Percentiles rank a stretch among this genome's conserved stretches.
Conservation (phyloP, 2,329 filamentous ascomycete species). For the Shiraia sp. region DNA sequence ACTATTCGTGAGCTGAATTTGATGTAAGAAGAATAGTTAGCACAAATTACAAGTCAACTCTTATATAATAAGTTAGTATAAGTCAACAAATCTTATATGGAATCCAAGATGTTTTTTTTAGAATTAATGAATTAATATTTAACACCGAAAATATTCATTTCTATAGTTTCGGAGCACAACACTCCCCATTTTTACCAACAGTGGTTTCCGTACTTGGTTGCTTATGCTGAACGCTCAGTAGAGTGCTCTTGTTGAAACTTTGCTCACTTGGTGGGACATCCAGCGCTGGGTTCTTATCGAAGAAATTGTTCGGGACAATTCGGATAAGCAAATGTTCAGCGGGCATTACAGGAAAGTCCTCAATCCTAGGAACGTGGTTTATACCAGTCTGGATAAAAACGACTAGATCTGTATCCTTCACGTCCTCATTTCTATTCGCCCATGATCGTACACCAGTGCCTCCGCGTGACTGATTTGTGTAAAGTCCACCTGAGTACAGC, state of each 20-base stretch:
- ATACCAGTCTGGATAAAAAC: constrained; percentile 62
- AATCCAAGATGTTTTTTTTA: too few species aligned
- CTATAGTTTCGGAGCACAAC: constrained; percentile 42
- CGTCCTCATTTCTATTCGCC: constrained; percentile 57
- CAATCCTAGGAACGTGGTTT: constrained; percentile 59
- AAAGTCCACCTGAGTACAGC: constrained; percentile 62
- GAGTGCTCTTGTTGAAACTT: constrained; percentile 49
- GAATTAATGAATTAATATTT: too few species aligned
- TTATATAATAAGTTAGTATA: too few species aligned
- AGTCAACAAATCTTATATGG: too few species aligned
- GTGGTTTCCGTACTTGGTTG: constrained; percentile 42
- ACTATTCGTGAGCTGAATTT: too few species aligned
- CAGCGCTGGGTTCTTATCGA: constrained; percentile 60
- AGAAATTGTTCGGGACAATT: constrained; percentile 63
- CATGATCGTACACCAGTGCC: constrained; percentile 53
- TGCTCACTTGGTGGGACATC: constrained; percentile 61
- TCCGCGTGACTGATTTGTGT: constrained; percentile 63
- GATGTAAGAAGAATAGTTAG: too few species aligned
- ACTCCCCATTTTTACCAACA: constrained; percentile 42
- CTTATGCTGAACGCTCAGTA: constrained; percentile 44
- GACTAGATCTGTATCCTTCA: constrained; percentile 61
- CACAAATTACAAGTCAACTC: too few species aligned
- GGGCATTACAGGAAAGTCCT: constrained; percentile 62
- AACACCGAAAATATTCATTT: too few species aligned
- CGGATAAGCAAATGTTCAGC: constrained; percentile 45